Conservation (phyloP, 768 basidiomycete genomes). For the Dioszegia aurantiaca region DNA sequence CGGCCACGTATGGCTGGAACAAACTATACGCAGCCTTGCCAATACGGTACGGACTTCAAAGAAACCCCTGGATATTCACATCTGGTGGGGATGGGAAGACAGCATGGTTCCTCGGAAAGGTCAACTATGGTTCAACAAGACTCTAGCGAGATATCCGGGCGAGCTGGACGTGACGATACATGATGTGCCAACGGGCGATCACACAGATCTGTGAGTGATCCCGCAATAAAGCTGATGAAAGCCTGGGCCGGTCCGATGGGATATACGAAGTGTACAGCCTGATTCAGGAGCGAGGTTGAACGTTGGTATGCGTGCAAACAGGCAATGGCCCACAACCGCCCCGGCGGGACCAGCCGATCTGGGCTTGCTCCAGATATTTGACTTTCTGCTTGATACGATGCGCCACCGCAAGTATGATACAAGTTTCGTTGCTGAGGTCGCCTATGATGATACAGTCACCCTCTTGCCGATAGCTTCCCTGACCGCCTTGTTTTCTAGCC, state of each 20-base stretch:
- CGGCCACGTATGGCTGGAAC: slow-evolving; percentile 42
- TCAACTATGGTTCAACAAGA: slow-evolving; percentile 37
- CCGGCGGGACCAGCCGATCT: no score
- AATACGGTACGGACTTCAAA: not conserved
- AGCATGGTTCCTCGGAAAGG: slow-evolving; percentile 42
- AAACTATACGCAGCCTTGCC: slow-evolving; percentile 20
- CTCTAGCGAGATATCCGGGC: slow-evolving; percentile 10
- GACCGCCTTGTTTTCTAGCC: slow-evolving; percentile 9
- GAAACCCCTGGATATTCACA: slow-evolving; percentile 22
- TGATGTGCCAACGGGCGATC: slow-evolving; percentile 43
- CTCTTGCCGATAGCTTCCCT: slow-evolving; percentile 13
- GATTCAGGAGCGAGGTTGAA: slow-evolving; percentile 14
- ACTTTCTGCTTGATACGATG: no score
- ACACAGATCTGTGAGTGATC: slow-evolving; percentile 35
- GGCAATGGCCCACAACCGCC: no score
- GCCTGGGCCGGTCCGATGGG: slow-evolving; percentile 30
- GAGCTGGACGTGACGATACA: slow-evolving; percentile 29
- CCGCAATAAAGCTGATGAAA: slow-evolving; percentile 15
- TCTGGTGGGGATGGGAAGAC: slow-evolving; percentile 48
- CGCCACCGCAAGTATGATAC: no score
- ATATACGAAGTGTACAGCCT: slow-evolving; percentile 31
- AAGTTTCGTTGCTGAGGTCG: no score
- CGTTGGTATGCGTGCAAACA: no score
- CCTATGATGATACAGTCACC: not conserved
- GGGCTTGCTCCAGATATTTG: no score